Evolutionary conservation across 495 filamentous ascomycete species (phyloP), one percentile per base, ranked within the genome.

Genomic region (Penicillium psychrofluorescens): DNA sequence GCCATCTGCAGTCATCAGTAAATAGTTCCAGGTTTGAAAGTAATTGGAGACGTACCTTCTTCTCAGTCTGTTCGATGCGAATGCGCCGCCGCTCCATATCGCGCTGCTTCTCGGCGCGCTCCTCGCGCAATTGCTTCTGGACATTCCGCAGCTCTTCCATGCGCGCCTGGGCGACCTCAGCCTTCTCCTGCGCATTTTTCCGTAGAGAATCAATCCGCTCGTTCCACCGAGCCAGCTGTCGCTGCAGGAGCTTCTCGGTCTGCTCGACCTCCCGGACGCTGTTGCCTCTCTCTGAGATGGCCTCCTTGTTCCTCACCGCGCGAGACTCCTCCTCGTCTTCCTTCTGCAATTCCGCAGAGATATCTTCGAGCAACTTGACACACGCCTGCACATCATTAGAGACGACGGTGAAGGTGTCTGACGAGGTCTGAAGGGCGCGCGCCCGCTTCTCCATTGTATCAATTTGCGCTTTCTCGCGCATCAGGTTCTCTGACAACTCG

Each of bases 1-100:
- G 81, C 81, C 92, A 97, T 98, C 90, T 97, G 60, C 41, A 40
- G 7, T 8, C 37, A 40, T 54, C 34, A 49, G 47, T 50, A 36
- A 50, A 30, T 37, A 35, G 27, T 29, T 14, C 4, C 9, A 35
- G 15, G 22, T 0, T 22, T 22, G 22, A 22, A 22, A 3, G 22
- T 6, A 22, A 11, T 10, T 7, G 2, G 33, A 41, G 37, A 55
- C 73, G 48, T 76, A 90, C 90, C 86, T 97, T 95, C 74, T 95
- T 96, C 79, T 96, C 92, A 29, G 87, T 95, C 72, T 95, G 89
- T 69, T 97, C 91, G 48, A 97, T 97, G 41, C 89, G 68, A 8
- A 96, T 88, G 50, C 88, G 79, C 62, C 90, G 76, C 57, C 79
- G 78, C 70, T 98, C 92, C 70, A 97, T 92, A 59, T 96, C 92